These are phyloP conservation scores for Pythium aquatile DNA, from an alignment of 352 stramenopile genomes.

Conservation along the genomic window DNA sequence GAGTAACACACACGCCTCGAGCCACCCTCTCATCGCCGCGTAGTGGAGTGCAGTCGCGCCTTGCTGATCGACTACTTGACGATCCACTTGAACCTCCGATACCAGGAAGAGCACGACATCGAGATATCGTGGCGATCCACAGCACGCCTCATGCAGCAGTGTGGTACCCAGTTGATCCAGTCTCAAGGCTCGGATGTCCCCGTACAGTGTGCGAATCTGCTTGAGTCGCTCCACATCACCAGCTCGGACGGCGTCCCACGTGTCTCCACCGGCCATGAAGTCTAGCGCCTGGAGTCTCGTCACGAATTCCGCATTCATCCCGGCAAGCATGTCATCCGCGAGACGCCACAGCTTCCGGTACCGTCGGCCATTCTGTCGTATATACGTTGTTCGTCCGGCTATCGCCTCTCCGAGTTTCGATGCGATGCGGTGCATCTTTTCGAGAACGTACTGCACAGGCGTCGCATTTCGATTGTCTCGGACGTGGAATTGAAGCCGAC, in stretches of 20 bases:
- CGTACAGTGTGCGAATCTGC: constrained; percentile 33
- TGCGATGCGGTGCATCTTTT: constrained; percentile 39
- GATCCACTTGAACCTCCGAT: background rate
- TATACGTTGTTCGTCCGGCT: background rate
- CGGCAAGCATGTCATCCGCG: constrained; percentile 35
- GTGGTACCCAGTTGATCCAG: constrained; percentile 20
- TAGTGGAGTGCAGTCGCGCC: constrained; percentile 52
- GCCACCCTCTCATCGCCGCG: constrained; percentile 37
- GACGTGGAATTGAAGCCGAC: constrained; percentile 36
- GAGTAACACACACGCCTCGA: constrained; percentile 46
- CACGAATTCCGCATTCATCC: background rate
- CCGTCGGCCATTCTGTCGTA: constrained; percentile 26
- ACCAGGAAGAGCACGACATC: constrained; percentile 9
- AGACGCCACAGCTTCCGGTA: constrained; percentile 40
- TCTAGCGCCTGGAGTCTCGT: constrained; percentile 27
- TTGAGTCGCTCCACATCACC: constrained; percentile 43
- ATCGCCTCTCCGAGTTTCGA: constrained; percentile 3
- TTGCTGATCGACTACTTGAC: background rate
- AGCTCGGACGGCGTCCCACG: constrained; percentile 44
- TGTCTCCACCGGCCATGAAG: constrained; percentile 35
- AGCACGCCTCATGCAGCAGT: constrained; percentile 62
- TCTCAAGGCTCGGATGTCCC: background rate
- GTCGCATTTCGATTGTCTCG: constrained; percentile 40
- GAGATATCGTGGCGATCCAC: constrained; percentile 24
- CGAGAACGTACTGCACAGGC: constrained; percentile 45